These are phyloP conservation scores for Quercus ilex DNA, from an alignment of 306 rosid genomes.

Conservation along the genomic window DNA sequence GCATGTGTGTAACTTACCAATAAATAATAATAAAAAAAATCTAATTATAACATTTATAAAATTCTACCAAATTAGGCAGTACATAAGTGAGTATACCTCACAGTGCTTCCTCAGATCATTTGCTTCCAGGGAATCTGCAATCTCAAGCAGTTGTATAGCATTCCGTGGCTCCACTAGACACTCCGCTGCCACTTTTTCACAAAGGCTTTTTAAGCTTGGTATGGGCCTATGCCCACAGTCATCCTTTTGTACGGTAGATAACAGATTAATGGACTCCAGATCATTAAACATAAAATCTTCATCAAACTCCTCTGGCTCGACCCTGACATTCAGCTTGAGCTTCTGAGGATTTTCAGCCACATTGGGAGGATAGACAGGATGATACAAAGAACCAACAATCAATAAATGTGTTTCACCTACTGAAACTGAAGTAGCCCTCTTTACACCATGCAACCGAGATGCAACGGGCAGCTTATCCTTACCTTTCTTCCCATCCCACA, in stretches of 20 bases:
- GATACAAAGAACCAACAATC: slow-evolving; percentile 76
- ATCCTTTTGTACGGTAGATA: slow-evolving; percentile 30
- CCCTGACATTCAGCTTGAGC: slow-evolving; percentile 31
- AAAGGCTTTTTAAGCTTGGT: slow-evolving; percentile 84
- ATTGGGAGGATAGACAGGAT: slow-evolving; percentile 56
- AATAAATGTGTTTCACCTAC: slow-evolving; percentile 93
- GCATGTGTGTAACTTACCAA: no score
- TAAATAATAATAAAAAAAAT: no score
- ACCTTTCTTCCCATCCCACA: slow-evolving; percentile 91
- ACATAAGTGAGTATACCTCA: slow-evolving; percentile 51
- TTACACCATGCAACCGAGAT: slow-evolving; percentile 74
- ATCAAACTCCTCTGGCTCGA: slow-evolving; percentile 53
- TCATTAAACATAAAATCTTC: slow-evolving; percentile 69
- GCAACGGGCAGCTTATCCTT: slow-evolving; percentile 73
- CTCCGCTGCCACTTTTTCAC: slow-evolving; percentile 86
- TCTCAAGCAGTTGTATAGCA: slow-evolving; percentile 80
- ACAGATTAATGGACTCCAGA: slow-evolving; percentile 35
- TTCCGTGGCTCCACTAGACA: slow-evolving; percentile 93
- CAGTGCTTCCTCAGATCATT: slow-evolving; percentile 76
- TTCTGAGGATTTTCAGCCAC: slow-evolving; percentile 36
- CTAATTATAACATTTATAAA: not conserved
- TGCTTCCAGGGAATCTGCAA: slow-evolving; percentile 84
- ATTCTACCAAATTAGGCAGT: not conserved
- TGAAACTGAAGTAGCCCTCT: slow-evolving; percentile 83
- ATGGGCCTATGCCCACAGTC: slow-evolving; percentile 31